Evolutionary conservation across 208 protist species (phyloP).

Genomic region (Leishmania aethiopica): DNA sequence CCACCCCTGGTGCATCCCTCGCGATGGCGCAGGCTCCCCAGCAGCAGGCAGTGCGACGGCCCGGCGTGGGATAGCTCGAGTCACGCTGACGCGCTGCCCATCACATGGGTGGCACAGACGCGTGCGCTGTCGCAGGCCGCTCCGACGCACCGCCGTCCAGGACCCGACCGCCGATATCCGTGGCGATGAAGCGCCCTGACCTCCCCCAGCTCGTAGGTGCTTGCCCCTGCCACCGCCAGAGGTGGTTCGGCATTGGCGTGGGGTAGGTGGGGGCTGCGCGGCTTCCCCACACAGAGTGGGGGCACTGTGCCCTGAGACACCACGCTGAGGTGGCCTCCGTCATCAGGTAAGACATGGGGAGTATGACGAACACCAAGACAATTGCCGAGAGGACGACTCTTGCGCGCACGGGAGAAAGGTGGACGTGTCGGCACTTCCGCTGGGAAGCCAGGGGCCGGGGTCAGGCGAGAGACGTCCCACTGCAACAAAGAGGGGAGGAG

Average conservation of each 20-base stretch:
- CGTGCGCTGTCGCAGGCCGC: not conserved
- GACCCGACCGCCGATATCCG: not conserved
- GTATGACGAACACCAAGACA: not conserved
- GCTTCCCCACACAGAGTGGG: not conserved
- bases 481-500: not conserved
- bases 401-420: not conserved
- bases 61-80: not conserved
- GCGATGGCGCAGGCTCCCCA: not conserved
- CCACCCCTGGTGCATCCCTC: not conserved
- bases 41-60: not conserved
- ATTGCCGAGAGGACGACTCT: not conserved
- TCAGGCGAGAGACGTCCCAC: not conserved
- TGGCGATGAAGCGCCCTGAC: not conserved
- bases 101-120: not conserved
- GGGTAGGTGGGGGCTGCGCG: not conserved
- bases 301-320: not conserved
- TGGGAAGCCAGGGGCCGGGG: not conserved
- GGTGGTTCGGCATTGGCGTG: not conserved
- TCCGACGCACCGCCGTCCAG: not conserved
- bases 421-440: not conserved
- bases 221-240: not conserved
- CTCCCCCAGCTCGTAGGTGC: not conserved
- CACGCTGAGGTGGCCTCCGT: not conserved
- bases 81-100: not conserved
- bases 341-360: not conserved